Evolutionary conservation across 129 eudicot species (phyloP).

Genomic region (Flaveria robusta): DNA sequence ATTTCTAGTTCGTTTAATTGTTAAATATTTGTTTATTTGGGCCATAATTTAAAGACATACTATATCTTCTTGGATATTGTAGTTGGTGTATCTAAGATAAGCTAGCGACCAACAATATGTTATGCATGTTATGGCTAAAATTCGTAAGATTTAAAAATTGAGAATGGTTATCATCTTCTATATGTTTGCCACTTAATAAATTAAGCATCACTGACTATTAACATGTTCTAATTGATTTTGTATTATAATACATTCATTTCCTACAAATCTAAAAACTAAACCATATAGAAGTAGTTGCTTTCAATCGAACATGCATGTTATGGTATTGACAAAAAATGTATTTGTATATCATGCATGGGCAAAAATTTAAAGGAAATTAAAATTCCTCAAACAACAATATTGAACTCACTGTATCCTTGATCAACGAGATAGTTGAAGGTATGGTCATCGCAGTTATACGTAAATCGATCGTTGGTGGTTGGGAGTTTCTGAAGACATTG

Average conservation of each 20-base stretch:
- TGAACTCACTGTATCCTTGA: constrained; percentile 39
- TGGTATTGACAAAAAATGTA: neutral
- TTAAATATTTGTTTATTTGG: no score
- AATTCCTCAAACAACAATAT: neutral
- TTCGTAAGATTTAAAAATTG: no score
- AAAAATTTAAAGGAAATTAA: neutral
- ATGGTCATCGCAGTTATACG: constrained; percentile 42
- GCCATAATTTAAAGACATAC: no score
- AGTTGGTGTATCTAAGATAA: no score
- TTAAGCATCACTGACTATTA: neutral
- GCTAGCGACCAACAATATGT: no score
- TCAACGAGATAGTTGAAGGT: constrained; percentile 41
- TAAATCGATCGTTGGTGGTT: constrained; percentile 28
- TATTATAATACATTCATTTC: no score
- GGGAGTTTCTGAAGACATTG: constrained; percentile 49
- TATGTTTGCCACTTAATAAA: neutral
- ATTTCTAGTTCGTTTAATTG: no score
- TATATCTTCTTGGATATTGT: no score
- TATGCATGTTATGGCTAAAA: no score
- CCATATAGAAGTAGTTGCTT: neutral
- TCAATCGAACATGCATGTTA: neutral
- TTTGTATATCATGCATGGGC: neutral
- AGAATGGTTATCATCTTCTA: neutral
- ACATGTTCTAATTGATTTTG: neutral
- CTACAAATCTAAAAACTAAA: neutral